phyloP scores from a whole-genome alignment of 202 grass and related monocot genomes.

The Hordeum pubiflorum region DNA sequence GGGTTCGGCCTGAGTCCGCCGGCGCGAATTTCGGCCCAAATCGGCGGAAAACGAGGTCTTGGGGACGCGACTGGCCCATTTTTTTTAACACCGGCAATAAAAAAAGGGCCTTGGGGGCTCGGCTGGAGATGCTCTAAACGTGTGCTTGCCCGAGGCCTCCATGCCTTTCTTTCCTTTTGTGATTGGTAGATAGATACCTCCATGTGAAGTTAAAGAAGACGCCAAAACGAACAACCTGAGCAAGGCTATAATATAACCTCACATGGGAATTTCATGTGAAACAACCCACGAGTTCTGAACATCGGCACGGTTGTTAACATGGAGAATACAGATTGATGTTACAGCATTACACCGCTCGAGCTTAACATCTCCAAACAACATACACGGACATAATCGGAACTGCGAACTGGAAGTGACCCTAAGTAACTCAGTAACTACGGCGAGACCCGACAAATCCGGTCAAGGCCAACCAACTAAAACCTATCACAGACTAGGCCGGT shows the following conservation, averaged over 20 bases:
- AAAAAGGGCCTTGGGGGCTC: too few species aligned
- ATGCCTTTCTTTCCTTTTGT: too few species aligned
- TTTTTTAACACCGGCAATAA: too few species aligned
- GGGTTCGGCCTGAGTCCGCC: too few species aligned
- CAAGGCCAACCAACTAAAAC: slow-evolving; percentile 20
- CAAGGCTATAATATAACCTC: not conserved
- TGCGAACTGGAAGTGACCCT: slow-evolving; percentile 4
- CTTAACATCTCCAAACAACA: not conserved
- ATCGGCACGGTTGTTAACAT: not conserved
- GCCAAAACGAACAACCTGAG: not conserved
- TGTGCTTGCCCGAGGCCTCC: not conserved
- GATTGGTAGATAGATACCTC: too few species aligned
- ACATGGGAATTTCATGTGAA: not conserved
- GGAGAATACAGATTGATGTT: not conserved
- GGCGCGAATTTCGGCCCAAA: too few species aligned
- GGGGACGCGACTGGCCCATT: too few species aligned
- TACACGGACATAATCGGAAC: slow-evolving; percentile 1
- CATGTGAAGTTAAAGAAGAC: not conserved
- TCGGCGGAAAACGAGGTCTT: too few species aligned
- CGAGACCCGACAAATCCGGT: slow-evolving; percentile 7
- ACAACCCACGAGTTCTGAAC: not conserved
- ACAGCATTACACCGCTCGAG: not conserved
- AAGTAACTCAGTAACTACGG: slow-evolving; percentile 2
- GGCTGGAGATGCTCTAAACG: too few species aligned
- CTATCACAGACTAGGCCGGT: slow-evolving; percentile 30